phyloP scores from a whole-genome alignment of 306 rosid genomes.

The Rubus idaeus region DNA sequence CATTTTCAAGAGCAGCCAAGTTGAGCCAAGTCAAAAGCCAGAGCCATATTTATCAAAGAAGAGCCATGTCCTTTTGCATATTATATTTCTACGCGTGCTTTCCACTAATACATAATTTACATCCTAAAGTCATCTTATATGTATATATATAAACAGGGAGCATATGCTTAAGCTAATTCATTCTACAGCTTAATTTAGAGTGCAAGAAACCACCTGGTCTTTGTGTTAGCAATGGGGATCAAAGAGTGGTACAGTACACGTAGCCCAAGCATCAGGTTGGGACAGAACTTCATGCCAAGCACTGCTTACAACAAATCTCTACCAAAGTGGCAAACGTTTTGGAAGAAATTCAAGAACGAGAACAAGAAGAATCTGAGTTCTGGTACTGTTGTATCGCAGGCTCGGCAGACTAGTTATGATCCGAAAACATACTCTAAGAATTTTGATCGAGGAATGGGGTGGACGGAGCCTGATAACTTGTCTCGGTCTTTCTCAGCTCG shows the following conservation, averaged over 20 bases:
- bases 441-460: constrained; percentile 54
- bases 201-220: constrained; percentile 1
- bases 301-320: constrained; percentile 18
- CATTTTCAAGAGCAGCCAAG: constrained; percentile 10
- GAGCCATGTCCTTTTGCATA: not conserved
- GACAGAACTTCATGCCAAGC: constrained; percentile 39
- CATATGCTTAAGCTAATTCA: not conserved
- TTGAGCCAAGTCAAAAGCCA: constrained; percentile 21
- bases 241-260: constrained; percentile 39
- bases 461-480: constrained; percentile 59
- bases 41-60: not conserved
- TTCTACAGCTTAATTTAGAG: not conserved
- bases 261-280: constrained; percentile 41
- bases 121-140: constrained; percentile 21
- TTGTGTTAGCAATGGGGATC: constrained; percentile 47
- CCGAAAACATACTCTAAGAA: constrained; percentile 50
- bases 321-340: constrained; percentile 50
- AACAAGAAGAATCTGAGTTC: constrained; percentile 38
- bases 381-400: constrained; percentile 13
- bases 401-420: constrained; percentile 37
- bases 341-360: constrained; percentile 51
- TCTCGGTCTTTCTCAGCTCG: constrained; percentile 69
- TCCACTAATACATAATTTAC: constrained; percentile 3
- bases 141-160: not conserved
- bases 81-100: not conserved